Conservation (phyloP, 495 filamentous ascomycete genomes). For the Gamarada debralockiae region DNA sequence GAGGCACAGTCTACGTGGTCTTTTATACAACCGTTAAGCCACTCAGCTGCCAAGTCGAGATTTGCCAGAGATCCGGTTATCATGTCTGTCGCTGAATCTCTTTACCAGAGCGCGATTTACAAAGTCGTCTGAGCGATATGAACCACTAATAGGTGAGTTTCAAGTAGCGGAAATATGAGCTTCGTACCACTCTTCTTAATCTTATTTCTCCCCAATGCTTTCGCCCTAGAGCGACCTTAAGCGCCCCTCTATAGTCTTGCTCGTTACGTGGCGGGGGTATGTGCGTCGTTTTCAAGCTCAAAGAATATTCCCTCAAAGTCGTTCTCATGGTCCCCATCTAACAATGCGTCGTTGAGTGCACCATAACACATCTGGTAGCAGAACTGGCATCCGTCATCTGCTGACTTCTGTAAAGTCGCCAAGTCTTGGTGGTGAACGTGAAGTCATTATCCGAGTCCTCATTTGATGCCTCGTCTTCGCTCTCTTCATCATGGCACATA, state of each 20-base stretch:
- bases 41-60: constrained; percentile 8
- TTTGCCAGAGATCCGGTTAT: constrained; percentile 5
- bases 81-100: not conserved
- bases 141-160: not conserved
- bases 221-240: not conserved
- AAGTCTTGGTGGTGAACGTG: constrained; percentile 1
- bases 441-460: not conserved
- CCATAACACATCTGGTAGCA: constrained; percentile 4
- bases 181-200: constrained; percentile 1
- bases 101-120: constrained; percentile 1
- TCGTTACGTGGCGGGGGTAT: not conserved
- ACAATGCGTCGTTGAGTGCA: not conserved
- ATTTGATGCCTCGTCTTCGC: not conserved
- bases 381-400: constrained; percentile 5
- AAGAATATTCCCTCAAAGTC: constrained; percentile 2
- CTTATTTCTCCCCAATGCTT: not conserved
- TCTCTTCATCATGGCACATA: not conserved
- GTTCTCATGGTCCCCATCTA: not conserved
- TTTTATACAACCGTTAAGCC: constrained; percentile 9
- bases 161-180: constrained; percentile 1
- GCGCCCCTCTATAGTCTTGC: constrained; percentile 1
- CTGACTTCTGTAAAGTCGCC: not conserved
- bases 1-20: constrained; percentile 9
- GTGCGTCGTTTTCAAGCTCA: not conserved
- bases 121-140: constrained; percentile 1